Base-by-base conservation (phyloP, 2,329 filamentous ascomycete genomes). In the Rhynchosporium agropyri region DNA sequence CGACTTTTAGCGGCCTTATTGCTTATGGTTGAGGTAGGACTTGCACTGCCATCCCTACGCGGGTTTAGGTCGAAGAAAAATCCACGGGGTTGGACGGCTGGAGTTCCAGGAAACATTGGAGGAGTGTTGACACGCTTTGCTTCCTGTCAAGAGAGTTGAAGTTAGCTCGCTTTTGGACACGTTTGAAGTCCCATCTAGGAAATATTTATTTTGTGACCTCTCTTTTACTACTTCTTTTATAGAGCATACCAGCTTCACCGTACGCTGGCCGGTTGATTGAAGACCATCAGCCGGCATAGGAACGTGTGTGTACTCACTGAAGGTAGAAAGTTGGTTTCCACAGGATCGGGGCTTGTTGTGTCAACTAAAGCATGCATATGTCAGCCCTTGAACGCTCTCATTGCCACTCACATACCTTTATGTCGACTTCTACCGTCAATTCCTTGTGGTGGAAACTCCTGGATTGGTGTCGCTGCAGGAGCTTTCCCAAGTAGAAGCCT, bases 101-200 rank as follows among this genome's bases (percentile, higher is more conserved):
- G 59, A 31, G 65, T 63, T 9, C 63, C 61, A 56, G 60, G 57
- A 31, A 63, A 65, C 63, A 72, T 58, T 15, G 72, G 68, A 13
- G 75, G 74, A 6, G 73, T 76, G 36, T 70, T 70, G 43, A 76
- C 65, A 15, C 74, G 70, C 51, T 42, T 66, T 10, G 72, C 72
- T 67, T 73, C 72, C 72, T 74, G 43, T 9, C 8, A 29, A 29
- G 31, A 26, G 33, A 33, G 3, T 40, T 28, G 20, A 15, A 31
- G 20, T 51, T 26, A 49, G 56, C 28, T 42, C 7, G 20, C 38
- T 2, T 26, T 38, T 29, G 13, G 28, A 1, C 7, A 20, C 48
- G n/a, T n/a, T 3, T 29, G 9, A 15, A 38, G 12, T 45, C 20
- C 28, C n/a, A 20, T 20, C 20, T 20, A 8, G 20, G 50, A 54